Base-by-base conservation (phyloP, 1,139 yeast genomes). In the Yamadazyma jaroonii region DNA sequence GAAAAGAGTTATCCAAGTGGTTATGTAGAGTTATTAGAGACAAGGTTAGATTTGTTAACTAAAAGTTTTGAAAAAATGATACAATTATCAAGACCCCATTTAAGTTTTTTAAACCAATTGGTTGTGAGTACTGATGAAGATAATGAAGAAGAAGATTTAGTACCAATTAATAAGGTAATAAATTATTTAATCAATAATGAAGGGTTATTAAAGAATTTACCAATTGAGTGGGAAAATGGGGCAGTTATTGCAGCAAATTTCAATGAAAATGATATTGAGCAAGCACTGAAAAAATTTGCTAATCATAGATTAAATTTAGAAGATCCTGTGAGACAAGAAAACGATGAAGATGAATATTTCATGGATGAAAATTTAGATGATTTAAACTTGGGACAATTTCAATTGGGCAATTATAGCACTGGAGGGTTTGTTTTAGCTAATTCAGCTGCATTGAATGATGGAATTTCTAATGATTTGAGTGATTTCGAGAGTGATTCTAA, bases 21-120 rank as follows among this genome's bases (percentile, higher is more conserved):
- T 2, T 82, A 84, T 47, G 85, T 83, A 10, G 92, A 84, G 50
- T 61, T 84, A 39, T 61, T 84, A 32, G 90, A 84, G 52, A 79
- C 84, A 15, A 61, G 92, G 36, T 65, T 83, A 35, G 81, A 79
- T 35, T 66, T 84, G 23, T 63, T 84, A 29, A 78, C 81, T 32
- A 74, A 74, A 49, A 67, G 83, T 2, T 62, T 84, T 41, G 72
- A 69, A 41, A 65, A 63, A 39, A 54, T 70, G 39, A 56, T 70
- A 13, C 57, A 54, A 32, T 42, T 70, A 41, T 55, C 70, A 10
- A 56, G 56, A 31, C 72, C 72, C 3, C 64, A 66, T 46, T 51
- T 69, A 28, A 53, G 57, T 9, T 66, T 67, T 41, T 42, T 64
- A 25, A 52, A 51, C 29, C 54, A 60, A 25, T 41, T 64, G 24